Evolutionary conservation across 2,329 filamentous ascomycete genomes (phyloP).

Genomic region (Colletotrichum zoysiae): DNA sequence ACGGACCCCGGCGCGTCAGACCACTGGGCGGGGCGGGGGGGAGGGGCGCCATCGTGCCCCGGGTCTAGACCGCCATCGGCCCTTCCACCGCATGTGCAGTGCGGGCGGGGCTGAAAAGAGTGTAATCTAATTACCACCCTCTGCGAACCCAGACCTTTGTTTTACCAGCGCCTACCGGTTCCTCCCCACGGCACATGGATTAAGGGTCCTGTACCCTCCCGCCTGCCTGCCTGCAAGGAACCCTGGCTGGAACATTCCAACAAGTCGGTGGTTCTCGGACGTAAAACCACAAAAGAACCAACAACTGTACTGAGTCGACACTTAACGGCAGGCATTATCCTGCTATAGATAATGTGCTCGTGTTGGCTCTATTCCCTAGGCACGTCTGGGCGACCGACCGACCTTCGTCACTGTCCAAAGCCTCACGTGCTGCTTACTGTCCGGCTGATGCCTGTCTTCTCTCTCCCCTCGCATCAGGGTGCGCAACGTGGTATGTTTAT

Average conservation of each 20-base stretch:
- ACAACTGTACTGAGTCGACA: neutral
- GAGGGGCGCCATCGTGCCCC: constrained; percentile 23
- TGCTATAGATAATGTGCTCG: neutral
- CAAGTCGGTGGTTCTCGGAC: constrained; percentile 6
- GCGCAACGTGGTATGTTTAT: constrained; percentile 19
- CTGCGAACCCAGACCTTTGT: neutral
- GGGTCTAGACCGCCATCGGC: constrained; percentile 40
- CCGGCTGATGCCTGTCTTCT: neutral
- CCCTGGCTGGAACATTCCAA: constrained; percentile 16
- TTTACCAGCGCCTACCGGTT: neutral
- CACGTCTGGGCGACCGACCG: constrained; percentile 7
- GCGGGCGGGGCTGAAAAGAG: constrained; percentile 10
- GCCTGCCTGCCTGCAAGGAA: constrained; percentile 13
- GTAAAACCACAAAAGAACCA: neutral
- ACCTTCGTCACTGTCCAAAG: constrained; percentile 9
- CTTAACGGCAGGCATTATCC: neutral
- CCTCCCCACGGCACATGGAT: constrained; percentile 19
- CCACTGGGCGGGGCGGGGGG: constrained; percentile 15
- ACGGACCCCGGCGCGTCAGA: constrained; percentile 36
- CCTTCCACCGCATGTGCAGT: constrained; percentile 36
- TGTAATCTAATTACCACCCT: neutral
- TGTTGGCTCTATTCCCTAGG: neutral
- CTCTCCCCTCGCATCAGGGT: neutral
- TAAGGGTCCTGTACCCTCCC: constrained; percentile 23
- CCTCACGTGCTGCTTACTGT: neutral